phyloP scores from a whole-genome alignment of 306 rosid species.

The Dryas drummondii region DNA sequence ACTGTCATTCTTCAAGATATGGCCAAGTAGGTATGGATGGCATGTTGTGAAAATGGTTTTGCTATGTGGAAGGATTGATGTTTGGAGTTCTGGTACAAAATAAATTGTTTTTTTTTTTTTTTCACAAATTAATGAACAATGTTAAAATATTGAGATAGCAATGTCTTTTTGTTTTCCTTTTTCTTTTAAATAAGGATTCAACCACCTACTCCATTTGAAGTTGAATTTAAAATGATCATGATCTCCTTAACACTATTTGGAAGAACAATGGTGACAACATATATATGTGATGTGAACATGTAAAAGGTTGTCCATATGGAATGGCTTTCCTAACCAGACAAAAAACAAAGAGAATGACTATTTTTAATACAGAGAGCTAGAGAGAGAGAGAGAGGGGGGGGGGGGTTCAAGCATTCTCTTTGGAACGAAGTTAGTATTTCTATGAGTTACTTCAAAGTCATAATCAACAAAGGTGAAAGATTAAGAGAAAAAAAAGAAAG shows the following conservation, averaged over 20 bases:
- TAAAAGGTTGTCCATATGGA: not conserved
- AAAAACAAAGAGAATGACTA: no score
- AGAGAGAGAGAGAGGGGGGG: not conserved
- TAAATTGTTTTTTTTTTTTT: no score
- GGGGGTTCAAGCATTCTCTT: not conserved
- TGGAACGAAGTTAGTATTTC: not conserved
- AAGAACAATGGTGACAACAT: not conserved
- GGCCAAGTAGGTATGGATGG: not conserved
- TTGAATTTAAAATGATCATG: not conserved
- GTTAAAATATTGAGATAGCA: not conserved
- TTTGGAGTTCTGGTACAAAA: no score
- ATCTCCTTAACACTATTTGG: not conserved
- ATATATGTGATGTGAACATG: not conserved
- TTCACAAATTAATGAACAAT: no score
- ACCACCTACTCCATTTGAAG: conserved; percentile 10
- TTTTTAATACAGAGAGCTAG: not conserved
- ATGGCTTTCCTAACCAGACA: not conserved
- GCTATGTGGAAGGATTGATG: no score
- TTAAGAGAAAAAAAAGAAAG: not conserved
- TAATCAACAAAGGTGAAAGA: not conserved
- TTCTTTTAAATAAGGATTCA: not conserved
- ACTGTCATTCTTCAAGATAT: not conserved
- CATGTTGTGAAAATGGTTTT: no score
- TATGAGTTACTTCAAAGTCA: not conserved
- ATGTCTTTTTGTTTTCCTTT: not conserved